Evolutionary conservation across 305 asterid genomes (phyloP).

Genomic region (Euphrasia arctica): DNA sequence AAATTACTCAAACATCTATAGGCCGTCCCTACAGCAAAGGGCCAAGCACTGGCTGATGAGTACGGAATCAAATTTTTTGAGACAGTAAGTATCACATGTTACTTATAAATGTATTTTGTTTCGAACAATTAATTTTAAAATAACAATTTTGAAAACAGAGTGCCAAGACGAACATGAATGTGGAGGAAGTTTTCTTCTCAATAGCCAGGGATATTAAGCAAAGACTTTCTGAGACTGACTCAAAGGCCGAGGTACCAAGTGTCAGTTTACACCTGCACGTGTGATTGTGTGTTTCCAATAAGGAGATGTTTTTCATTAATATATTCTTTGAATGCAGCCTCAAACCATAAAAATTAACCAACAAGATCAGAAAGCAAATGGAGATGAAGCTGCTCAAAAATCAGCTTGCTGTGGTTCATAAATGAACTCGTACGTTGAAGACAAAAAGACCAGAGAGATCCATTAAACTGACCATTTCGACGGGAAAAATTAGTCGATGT

Average conservation of each 20-base stretch:
- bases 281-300: background rate
- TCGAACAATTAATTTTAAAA: conserved; percentile 22
- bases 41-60: conserved; percentile 93
- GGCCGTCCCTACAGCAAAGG: conserved; percentile 95
- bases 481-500: conserved; percentile 32
- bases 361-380: conserved; percentile 55
- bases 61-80: conserved; percentile 86
- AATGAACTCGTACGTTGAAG: background rate
- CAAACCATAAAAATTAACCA: conserved; percentile 63
- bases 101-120: conserved; percentile 7
- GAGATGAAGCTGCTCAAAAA: conserved; percentile 54
- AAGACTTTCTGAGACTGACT: conserved; percentile 80
- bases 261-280: background rate
- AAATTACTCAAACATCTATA: conserved; percentile 28
- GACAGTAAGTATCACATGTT: conserved; percentile 55
- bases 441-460: background rate
- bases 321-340: conserved; percentile 48
- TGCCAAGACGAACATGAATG: conserved; percentile 85
- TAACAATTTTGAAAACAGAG: conserved; percentile 46
- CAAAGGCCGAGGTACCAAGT: conserved; percentile 65
- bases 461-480: conserved; percentile 33
- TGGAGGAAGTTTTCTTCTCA: conserved; percentile 91
- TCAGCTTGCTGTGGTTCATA: conserved; percentile 77
- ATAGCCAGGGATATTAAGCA: conserved; percentile 84
- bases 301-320: conserved; percentile 14